phyloP scores from a whole-genome alignment of 257 asterid species.

The Fraxinus quadrangulata region DNA sequence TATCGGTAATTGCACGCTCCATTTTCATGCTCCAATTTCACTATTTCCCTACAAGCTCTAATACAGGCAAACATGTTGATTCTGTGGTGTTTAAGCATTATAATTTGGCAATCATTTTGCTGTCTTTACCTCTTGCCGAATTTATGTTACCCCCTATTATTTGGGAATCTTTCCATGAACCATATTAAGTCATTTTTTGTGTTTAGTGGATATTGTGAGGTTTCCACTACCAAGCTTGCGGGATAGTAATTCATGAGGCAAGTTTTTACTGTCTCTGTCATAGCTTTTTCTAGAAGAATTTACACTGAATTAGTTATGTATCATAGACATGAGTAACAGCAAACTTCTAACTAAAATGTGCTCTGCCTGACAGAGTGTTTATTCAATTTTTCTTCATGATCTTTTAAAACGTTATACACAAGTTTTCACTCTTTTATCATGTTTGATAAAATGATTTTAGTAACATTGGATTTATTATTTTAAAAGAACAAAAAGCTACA shows the following conservation, averaged over 20 bases:
- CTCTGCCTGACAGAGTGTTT: not conserved
- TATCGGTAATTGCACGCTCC: not conserved
- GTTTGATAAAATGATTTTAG: too few relatives aligned
- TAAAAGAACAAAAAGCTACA: too few relatives aligned
- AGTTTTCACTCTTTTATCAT: too few relatives aligned
- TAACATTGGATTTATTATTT: too few relatives aligned
- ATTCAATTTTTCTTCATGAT: too few relatives aligned
- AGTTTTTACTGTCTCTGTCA: not conserved
- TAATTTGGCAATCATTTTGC: not conserved
- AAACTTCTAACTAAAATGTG: not conserved
- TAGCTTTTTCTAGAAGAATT: not conserved
- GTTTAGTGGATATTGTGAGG: not conserved
- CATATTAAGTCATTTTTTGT: not conserved
- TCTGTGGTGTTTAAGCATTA: not conserved
- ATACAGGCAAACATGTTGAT: not conserved
- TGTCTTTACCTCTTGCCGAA: not conserved
- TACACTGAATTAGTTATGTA: too few relatives aligned
- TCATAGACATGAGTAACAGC: not conserved
- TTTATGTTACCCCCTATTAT: too few relatives aligned
- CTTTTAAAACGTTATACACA: too few relatives aligned
- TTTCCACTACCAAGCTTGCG: not conserved
- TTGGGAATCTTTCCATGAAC: not conserved
- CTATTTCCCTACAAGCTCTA: not conserved
- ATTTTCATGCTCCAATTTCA: not conserved
- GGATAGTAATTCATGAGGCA: not conserved